Evolutionary conservation across 1,284 basidiomycete species (phyloP).

Genomic region (Boletellus deceptivus): DNA sequence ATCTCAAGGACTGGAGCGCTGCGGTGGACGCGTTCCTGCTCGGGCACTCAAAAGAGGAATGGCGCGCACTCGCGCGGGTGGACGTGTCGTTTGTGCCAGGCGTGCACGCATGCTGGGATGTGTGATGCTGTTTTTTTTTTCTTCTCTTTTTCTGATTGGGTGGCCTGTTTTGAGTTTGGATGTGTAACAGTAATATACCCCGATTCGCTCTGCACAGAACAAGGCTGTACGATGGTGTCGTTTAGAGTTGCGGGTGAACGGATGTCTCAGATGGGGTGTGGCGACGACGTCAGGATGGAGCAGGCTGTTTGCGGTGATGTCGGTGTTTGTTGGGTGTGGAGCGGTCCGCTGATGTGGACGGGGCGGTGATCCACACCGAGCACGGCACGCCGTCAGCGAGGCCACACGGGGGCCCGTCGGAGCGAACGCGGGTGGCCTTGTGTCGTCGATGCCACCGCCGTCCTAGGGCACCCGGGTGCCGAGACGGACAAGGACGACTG

Average conservation of each 20-base stretch:
- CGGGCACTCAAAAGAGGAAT: conserved; percentile 14
- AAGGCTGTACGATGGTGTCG: conserved; percentile 10
- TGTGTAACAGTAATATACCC: conserved; percentile 11
- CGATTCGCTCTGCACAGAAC: neutral
- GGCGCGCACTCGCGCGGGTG: conserved; percentile 17
- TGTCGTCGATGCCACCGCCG: no score
- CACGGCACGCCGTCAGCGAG: no score
- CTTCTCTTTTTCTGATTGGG: neutral
- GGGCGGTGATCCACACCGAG: no score
- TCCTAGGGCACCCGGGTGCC: no score
- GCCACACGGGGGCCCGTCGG: no score
- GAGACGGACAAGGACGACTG: no score
- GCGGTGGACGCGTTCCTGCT: conserved; percentile 23
- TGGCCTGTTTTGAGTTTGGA: neutral
- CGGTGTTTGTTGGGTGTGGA: no score
- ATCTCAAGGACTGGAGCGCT: conserved; percentile 26
- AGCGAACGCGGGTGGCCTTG: no score
- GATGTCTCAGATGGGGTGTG: no score
- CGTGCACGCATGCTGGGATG: conserved; percentile 20
- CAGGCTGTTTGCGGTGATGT: no score
- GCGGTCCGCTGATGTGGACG: no score
- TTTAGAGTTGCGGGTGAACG: neutral
- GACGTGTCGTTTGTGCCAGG: conserved; percentile 16
- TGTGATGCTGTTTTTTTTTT: conserved; percentile 8
- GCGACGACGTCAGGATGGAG: no score